Evolutionary conservation across 2,329 filamentous ascomycete genomes (phyloP), one percentile per base, ranked within the genome.

Genomic region (Clarireedia paspali): DNA sequence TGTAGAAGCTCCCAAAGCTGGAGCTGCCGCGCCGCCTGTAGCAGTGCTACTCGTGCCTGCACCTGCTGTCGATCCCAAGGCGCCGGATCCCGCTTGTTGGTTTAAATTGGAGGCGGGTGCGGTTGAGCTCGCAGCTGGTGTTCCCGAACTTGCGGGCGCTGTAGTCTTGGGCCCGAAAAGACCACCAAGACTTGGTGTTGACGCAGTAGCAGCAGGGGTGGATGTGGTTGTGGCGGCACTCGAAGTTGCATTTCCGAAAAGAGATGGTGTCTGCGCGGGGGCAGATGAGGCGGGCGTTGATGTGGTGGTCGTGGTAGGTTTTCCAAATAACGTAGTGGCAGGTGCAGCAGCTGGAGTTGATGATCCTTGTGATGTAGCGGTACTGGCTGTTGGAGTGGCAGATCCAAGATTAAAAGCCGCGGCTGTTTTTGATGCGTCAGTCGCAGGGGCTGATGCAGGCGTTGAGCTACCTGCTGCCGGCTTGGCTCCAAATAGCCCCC

Each of bases 1-100:
- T 3, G 89, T 95, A 1, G 91, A 95, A 27, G 85, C 83, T 17
- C 83, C 84, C 49, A 92, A 73, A 27, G 27, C 12, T 27, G 47
- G 36, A 40, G 38, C 38, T 24, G 56, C 7, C 47, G 66, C 23
- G 7, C 38, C 17, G 38, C 38, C 38, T 14, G 38, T n/a, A n/a
- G 38, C 38, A 17, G 38, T 40, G 10, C 27, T 30, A 30, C 10
- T 30, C 27, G 27, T 10, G 27, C 23, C 42, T 47, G 39, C 27
- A 49, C 52, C 40, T 20, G 57, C 42, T 20, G 58, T 24, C 4
- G 20, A 20, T 20, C 20, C 20, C 20, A 20, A 20, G 20, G 20
- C 20, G 20, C 30, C 47, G 17, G 47, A 23, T 23, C 49, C 42
- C 39, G 24, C 53, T 20, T 17, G 24, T 47, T 56, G 54, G 12